A percentile compares a stretch with the other conserved stretches of the same genome.
phyloP scores from a whole-genome alignment of 805 yeast genomes.

The Ogataea thermomethanolica region DNA sequence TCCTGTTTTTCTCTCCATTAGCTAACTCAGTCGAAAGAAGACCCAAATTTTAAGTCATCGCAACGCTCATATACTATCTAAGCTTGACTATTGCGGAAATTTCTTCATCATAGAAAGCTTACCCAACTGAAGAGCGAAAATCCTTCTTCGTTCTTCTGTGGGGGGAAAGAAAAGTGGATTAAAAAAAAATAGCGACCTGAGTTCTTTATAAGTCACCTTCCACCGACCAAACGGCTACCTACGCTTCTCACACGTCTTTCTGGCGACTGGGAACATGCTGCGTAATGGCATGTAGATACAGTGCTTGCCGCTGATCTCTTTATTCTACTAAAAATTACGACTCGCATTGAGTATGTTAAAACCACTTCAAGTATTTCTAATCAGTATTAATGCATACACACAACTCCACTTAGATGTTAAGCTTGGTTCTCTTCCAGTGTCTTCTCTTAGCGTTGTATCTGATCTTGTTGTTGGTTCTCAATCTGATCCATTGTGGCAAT shows the following conservation, averaged over 20 bases:
- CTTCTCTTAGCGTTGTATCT: slow-evolving; percentile 99
- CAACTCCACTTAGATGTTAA: slow-evolving; percentile 68
- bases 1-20: not conserved
- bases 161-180: slow-evolving; percentile 1
- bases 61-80: slow-evolving; percentile 42
- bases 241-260: too few relatives aligned
- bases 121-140: slow-evolving; percentile 3
- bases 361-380: slow-evolving; percentile 7
- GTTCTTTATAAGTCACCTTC: too few relatives aligned
- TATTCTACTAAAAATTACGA: not conserved
- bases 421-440: slow-evolving; percentile 99
- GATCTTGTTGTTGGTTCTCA: slow-evolving; percentile 96
- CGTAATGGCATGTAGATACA: too few relatives aligned
- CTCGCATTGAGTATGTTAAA: not conserved
- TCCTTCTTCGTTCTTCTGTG: slow-evolving; percentile 2
- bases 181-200: not conserved
- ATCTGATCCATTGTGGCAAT: slow-evolving; percentile 99
- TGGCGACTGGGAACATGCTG: too few relatives aligned
- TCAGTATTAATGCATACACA: slow-evolving; percentile 18
- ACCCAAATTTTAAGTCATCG: slow-evolving; percentile 37
- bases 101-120: slow-evolving; percentile 30
- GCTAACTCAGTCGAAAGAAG: slow-evolving; percentile 36
- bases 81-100: slow-evolving; percentile 37
- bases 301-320: not conserved
- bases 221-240: too few relatives aligned